Percentiles rank a stretch among this genome's conserved stretches.
Conservation (phyloP, 306 rosid species). For the Cicer judaicum region DNA sequence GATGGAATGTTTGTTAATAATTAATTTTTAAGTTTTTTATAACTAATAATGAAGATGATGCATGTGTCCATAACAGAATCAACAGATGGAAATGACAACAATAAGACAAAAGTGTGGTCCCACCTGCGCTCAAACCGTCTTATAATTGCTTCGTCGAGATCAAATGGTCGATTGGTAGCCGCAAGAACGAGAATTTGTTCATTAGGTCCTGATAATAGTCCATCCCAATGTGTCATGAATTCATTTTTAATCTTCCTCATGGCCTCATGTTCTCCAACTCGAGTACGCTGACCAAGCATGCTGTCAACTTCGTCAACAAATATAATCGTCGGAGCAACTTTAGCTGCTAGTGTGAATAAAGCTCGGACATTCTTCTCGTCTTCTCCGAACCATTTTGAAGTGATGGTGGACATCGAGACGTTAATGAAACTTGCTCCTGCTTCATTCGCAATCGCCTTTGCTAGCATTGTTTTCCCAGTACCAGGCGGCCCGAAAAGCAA, state of each 20-base stretch:
- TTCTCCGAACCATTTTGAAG: slow-evolving; percentile 91
- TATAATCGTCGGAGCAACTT: slow-evolving; percentile 83
- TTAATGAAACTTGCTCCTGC: too few relatives aligned
- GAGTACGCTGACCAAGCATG: slow-evolving; percentile 87
- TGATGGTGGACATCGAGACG: slow-evolving; percentile 86
- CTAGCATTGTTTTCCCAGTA: slow-evolving; percentile 89
- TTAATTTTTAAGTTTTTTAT: slow-evolving; percentile 15
- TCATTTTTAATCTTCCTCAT: slow-evolving; percentile 90
- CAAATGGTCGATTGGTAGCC: slow-evolving; percentile 90
- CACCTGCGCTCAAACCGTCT: slow-evolving; percentile 87
- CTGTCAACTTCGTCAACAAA: slow-evolving; percentile 92
- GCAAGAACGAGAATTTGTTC: slow-evolving; percentile 83
- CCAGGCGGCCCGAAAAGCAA: slow-evolving; percentile 95
- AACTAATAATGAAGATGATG: slow-evolving; percentile 12
- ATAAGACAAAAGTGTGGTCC: background rate
- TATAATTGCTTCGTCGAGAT: slow-evolving; percentile 89
- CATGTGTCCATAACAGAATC: slow-evolving; percentile 16
- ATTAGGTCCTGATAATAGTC: slow-evolving; percentile 70
- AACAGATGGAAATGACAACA: slow-evolving; percentile 12
- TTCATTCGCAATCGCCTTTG: slow-evolving; percentile 84
- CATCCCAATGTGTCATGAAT: slow-evolving; percentile 91
- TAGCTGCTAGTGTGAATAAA: slow-evolving; percentile 80
- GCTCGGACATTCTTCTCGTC: slow-evolving; percentile 88
- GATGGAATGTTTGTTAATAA: slow-evolving; percentile 24
- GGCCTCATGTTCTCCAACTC: slow-evolving; percentile 89